Evolutionary conservation across 139 green algal species (phyloP), one percentile per base, ranked within the genome.

Genomic region (Coelastrella sp.): DNA sequence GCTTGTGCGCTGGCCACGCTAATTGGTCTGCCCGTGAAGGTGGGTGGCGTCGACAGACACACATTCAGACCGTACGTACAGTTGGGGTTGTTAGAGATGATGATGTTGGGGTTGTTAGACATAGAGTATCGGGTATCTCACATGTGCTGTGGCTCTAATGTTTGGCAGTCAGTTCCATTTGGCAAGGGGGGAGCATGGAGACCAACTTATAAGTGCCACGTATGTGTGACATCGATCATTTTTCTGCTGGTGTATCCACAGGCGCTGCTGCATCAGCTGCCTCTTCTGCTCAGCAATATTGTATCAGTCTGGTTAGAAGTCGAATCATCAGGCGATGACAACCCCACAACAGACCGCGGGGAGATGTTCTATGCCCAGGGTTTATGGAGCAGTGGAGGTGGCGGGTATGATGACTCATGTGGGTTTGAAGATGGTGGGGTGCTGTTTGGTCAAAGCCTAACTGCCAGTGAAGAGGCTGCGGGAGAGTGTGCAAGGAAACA

Each of bases 1-100:
- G 96, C 96, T 17, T 93, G 97, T 68, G 97, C 88, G n/a, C 93
- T 99, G 59, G 95, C 88, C 22, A 82, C 93, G 4, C 79, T 97
- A 80, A 93, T 99, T 47, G 89, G 82, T 2, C 60, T 96, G 5
- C 89, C 83, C 14, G 83, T 88, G 7, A 68, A 81, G 83, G 83
- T 88, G 23, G 4, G 74, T 8, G 2, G 5, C 17, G 16, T 47
- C 22, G 5, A 47, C 32, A 47, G 32, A 47, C 32, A 47, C 32
- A 47, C 32, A 47, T 47, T 47, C 32, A 47, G 32, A 47, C 32
- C 32, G 32, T 47, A 47, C 1, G 32, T 47, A 47, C 32, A 47
- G 32, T 47, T 47, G 32, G 32, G 32, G 32, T 47, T 47, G 32
- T 47, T 47, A 47, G 32, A 47, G 0, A 47, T 47, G 32, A 47